These are phyloP conservation scores for Naematelia encephala DNA, from an alignment of 768 basidiomycete species.

Conservation along the genomic window DNA sequence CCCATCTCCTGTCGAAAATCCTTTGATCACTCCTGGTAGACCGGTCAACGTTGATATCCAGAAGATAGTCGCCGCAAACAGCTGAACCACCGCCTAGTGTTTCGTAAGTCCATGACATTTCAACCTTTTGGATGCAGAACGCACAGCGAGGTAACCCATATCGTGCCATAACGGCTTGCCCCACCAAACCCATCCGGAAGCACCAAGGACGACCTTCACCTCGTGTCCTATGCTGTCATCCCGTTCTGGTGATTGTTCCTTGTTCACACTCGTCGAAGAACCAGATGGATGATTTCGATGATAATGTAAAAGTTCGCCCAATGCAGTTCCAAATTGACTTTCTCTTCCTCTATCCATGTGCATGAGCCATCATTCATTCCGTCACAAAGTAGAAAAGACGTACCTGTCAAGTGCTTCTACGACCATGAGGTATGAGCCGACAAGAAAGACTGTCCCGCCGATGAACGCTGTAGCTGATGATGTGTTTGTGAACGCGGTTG, in stretches of 20 bases:
- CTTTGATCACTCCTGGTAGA: constrained; percentile 54
- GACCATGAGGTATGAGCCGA: constrained; percentile 59
- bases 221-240: not conserved
- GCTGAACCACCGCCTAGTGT: constrained; percentile 57
- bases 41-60: constrained; percentile 58
- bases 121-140: constrained; percentile 19
- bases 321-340: constrained; percentile 28
- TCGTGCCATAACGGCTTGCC: constrained; percentile 46
- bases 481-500: constrained; percentile 46
- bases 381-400: no score
- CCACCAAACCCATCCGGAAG: constrained; percentile 38
- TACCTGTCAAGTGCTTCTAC: constrained; percentile 55
- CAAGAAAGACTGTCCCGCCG: constrained; percentile 62
- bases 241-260: not conserved
- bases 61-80: constrained; percentile 61
- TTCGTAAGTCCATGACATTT: no score
- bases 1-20: constrained; percentile 31
- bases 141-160: constrained; percentile 44
- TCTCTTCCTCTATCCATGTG: constrained; percentile 24
- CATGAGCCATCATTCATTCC: no score
- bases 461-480: constrained; percentile 59
- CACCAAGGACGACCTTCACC: not conserved
- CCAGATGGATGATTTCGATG: constrained; percentile 8
- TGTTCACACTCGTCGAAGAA: not conserved
- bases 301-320: constrained; percentile 23